A percentile compares a stretch with the other conserved stretches of the same genome.
Conservation (phyloP, 2,329 filamentous ascomycete species). For the Catunica adiposa region DNA sequence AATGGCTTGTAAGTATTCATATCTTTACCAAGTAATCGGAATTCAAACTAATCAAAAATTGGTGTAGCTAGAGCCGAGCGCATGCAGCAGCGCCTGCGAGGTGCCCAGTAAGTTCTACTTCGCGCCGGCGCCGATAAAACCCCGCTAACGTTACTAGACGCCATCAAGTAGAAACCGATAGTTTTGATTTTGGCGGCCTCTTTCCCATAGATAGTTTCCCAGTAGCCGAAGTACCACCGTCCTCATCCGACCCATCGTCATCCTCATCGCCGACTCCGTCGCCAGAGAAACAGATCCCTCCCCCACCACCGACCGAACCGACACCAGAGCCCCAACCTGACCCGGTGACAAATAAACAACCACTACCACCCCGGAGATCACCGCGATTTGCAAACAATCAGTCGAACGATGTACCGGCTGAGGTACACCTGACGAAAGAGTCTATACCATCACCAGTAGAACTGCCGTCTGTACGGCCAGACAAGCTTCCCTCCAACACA, state of each 20-base stretch:
- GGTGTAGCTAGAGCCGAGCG: constrained; percentile 35
- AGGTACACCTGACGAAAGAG: background rate
- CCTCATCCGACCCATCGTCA: background rate
- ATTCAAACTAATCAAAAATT: background rate
- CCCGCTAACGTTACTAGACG: constrained; percentile 23
- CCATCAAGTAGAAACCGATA: constrained; percentile 33
- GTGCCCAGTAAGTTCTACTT: constrained; percentile 36
- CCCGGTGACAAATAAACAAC: background rate
- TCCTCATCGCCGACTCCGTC: background rate
- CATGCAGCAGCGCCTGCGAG: constrained; percentile 47
- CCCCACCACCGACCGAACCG: background rate
- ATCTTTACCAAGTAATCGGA: background rate
- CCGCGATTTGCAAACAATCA: background rate
- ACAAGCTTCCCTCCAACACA: no score
- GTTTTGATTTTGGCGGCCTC: constrained; percentile 34
- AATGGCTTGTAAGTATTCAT: constrained; percentile 10
- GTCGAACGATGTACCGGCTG: background rate
- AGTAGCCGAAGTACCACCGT: background rate
- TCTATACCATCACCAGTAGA: background rate
- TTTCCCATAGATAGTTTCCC: constrained; percentile 10
- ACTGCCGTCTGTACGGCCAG: no score
- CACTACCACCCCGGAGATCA: background rate
- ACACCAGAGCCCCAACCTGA: background rate
- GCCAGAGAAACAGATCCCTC: background rate
- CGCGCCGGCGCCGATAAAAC: background rate